Conservation (phyloP, 163 green algal species). For the Botryococcus braunii region DNA sequence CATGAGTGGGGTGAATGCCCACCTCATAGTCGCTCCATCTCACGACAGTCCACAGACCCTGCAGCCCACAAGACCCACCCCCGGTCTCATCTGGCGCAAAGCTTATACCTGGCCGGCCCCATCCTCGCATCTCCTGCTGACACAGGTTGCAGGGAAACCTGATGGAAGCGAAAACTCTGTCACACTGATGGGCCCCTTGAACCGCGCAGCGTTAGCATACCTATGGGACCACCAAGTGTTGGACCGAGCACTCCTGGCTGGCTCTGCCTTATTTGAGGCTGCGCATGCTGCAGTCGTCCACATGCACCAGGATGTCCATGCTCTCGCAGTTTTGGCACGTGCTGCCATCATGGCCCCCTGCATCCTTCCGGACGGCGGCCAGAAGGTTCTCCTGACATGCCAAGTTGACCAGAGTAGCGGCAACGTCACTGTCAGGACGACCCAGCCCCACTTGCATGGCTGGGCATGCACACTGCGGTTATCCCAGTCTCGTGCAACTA, state of each 20-base stretch:
- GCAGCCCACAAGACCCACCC: too few relatives aligned
- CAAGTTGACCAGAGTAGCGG: not conserved
- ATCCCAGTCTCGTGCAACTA: not conserved
- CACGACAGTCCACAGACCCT: too few relatives aligned
- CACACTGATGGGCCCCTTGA: constrained; percentile 19
- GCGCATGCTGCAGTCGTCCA: constrained; percentile 21
- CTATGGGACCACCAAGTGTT: constrained; percentile 38
- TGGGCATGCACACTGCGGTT: not conserved
- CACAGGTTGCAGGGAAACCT: not conserved
- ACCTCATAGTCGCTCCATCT: constrained; percentile 31
- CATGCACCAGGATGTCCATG: constrained; percentile 5
- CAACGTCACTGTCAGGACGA: not conserved
- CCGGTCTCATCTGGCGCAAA: not conserved
- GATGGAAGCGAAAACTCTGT: too few relatives aligned
- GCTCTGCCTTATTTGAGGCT: constrained; percentile 62
- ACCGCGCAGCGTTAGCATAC: constrained; percentile 20
- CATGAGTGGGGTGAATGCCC: constrained; percentile 65
- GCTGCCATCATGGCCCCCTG: constrained; percentile 32
- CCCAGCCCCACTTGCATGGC: not conserved
- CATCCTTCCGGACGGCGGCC: constrained; percentile 18
- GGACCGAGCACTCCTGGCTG: constrained; percentile 27
- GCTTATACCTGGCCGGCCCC: constrained; percentile 14
- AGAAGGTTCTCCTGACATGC: not conserved
- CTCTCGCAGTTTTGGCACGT: not conserved
- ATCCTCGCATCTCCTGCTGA: constrained; percentile 39